Conservation (phyloP, 768 basidiomycete species). For the Mycena belliarum region DNA sequence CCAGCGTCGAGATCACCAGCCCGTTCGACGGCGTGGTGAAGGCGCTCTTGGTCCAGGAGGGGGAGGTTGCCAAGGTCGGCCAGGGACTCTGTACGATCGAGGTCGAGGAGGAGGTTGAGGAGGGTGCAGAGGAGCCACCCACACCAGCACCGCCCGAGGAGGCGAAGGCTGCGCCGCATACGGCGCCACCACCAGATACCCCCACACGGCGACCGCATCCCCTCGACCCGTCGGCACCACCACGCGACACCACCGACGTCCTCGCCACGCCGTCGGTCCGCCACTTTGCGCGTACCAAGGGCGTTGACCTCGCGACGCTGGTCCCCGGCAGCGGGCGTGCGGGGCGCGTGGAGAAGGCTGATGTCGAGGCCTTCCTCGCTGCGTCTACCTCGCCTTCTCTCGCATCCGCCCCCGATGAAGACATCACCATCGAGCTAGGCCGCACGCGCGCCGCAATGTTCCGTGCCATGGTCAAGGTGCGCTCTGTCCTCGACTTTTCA, state of each 20-base stretch:
- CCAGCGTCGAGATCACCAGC: conserved; percentile 87
- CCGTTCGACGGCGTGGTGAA: conserved; percentile 79
- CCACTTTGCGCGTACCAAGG: conserved; percentile 68
- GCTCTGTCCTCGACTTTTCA: not conserved
- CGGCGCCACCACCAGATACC: not conserved
- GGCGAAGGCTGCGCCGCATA: conserved; percentile 37
- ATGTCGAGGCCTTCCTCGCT: conserved; percentile 65
- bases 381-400: conserved; percentile 17
- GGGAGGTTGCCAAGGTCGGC: conserved; percentile 84
- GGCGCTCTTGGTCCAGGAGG: conserved; percentile 74
- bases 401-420: conserved; percentile 29
- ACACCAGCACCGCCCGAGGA: conserved; percentile 58
- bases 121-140: conserved; percentile 11
- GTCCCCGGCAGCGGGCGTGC: conserved; percentile 71
- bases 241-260: conserved; percentile 33
- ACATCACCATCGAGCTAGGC: conserved; percentile 69
- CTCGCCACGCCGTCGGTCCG: conserved; percentile 80
- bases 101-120: conserved; percentile 58
- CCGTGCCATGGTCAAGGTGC: conserved; percentile 85
- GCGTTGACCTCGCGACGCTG: conserved; percentile 58
- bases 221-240: conserved; percentile 41
- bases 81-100: conserved; percentile 77
- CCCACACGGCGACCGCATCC: conserved; percentile 10
- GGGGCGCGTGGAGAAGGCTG: conserved; percentile 74
- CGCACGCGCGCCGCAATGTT: conserved; percentile 84